These are phyloP conservation scores for Aspergillus fumigatus DNA, from an alignment of 2,329 filamentous ascomycete genomes.

Conservation along the genomic window DNA sequence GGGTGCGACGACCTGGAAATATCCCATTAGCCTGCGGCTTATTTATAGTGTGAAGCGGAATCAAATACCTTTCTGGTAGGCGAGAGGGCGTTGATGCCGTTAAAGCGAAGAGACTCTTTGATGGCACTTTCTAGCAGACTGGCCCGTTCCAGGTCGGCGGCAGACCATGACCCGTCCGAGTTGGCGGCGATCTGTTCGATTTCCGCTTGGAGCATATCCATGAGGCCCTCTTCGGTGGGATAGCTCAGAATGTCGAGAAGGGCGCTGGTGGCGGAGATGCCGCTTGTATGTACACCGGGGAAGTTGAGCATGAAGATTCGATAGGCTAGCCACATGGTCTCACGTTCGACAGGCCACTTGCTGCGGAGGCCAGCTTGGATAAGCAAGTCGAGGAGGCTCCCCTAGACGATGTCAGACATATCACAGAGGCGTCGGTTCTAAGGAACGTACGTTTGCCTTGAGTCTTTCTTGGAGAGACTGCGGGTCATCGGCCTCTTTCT, in stretches of 20 bases:
- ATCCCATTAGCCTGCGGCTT: neutral
- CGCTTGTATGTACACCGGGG: conserved; percentile 12
- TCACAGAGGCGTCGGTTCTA: neutral
- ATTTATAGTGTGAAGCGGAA: too few species aligned
- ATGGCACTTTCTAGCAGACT: conserved; percentile 8
- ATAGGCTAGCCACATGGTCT: conserved; percentile 12
- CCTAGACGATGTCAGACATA: conserved; percentile 1
- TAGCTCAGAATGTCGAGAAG: conserved; percentile 10
- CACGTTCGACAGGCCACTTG: conserved; percentile 11
- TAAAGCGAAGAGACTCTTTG: conserved; percentile 11
- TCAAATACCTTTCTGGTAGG: conserved; percentile 6
- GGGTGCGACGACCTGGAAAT: conserved; percentile 5
- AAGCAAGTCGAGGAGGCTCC: conserved; percentile 10
- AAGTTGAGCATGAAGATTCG: conserved; percentile 14
- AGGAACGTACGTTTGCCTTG: neutral
- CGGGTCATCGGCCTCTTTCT: conserved; percentile 1
- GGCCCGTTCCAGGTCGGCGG: conserved; percentile 5
- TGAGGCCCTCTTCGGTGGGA: neutral
- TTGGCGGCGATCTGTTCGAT: conserved; percentile 2
- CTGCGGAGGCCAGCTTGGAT: conserved; percentile 8
- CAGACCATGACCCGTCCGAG: conserved; percentile 6
- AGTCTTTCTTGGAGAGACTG: conserved; percentile 4
- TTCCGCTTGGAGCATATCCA: conserved; percentile 5
- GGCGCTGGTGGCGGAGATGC: conserved; percentile 10
- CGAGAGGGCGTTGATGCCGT: conserved; percentile 12